Base-by-base conservation (phyloP, 148 eudicot genomes). In the Arctostaphylos glauca region DNA sequence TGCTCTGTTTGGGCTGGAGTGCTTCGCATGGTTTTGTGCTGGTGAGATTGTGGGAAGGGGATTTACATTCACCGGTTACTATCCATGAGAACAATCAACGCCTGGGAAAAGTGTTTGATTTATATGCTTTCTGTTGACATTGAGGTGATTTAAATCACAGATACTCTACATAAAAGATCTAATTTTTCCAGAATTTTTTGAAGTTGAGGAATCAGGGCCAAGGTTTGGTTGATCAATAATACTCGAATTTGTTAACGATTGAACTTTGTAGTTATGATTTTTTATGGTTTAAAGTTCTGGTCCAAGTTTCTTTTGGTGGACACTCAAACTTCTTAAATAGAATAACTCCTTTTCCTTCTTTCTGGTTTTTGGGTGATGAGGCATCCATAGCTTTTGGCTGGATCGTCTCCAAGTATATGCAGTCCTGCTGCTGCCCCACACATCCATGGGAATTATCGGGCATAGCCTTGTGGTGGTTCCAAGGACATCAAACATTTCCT, bases 21-120 rank as follows among this genome's bases (percentile, higher is more conserved):
- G 90, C 86, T 89, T 86, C 79, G 88, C 89, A 23, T 89, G 88
- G 92, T 89, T 49, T 81, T 89, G 92, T 71, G 90, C 82, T 21
- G 92, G 90, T 59, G 92, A 87, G 85, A 89, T 89, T 84, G 87
- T 86, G 25, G 92, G 92, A 84, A 89, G 92, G 83, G 92, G 90
- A 18, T 89, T 89, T 80, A 87, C 92, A 38, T 60, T 89, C 86
- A 89, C 92, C 19, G 92, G 90, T 48, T 89, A 89, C 86, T 82
- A 89, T 86, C 83, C 83, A 48, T 89, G 86, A 89, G 60, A 46
- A 52, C 31, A 5, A 23, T 23, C 43, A 49, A 21, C 73, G 5
- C 18, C 4, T n/a, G 64, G 54, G 44, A 41, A 68, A 54, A 76
- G 47, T 18, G 14, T 74, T 72, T 12, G 16, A 38, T 60, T 71